Percentiles rank a stretch among this genome's conserved stretches.
Evolutionary conservation across 106 monocot genomes (phyloP).

Genomic region (Ottelia alismoides): DNA sequence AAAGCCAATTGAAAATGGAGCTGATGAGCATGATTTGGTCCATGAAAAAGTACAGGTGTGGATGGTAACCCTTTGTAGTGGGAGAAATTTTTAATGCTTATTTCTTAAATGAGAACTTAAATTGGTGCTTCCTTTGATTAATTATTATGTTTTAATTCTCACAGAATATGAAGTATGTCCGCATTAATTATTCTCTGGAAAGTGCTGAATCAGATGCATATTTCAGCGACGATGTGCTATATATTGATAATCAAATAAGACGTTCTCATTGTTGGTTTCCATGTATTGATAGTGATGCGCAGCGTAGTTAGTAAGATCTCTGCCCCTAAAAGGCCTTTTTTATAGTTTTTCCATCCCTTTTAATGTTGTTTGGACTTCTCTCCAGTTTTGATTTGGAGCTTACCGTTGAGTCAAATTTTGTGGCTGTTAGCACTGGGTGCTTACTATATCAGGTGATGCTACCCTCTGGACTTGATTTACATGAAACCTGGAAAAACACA

Average conservation of each 20-base stretch:
- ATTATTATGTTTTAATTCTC: conserved; percentile 4
- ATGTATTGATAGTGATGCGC: conserved; percentile 49
- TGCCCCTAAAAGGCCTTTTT: too few species aligned
- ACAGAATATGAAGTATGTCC: conserved; percentile 62
- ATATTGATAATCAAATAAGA: conserved; percentile 72
- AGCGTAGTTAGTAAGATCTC: conserved; percentile 56
- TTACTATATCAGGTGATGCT: conserved; percentile 93
- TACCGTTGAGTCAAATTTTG: conserved; percentile 63
- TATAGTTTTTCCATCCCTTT: too few species aligned
- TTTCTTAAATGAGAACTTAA: too few species aligned
- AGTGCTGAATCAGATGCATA: conserved; percentile 46
- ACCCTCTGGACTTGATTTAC: too few species aligned
- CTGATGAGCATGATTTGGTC: conserved; percentile 28
- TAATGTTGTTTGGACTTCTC: neutral
- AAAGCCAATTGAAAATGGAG: conserved; percentile 35
- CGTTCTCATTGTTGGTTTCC: conserved; percentile 95
- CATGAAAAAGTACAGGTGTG: too few species aligned
- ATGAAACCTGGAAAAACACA: too few species aligned
- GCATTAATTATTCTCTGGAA: conserved; percentile 66
- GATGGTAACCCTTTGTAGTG: too few species aligned
- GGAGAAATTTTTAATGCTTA: too few species aligned
- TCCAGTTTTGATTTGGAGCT: conserved; percentile 89
- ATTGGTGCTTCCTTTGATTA: neutral
- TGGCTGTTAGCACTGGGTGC: conserved; percentile 88
- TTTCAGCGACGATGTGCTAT: conserved; percentile 49